Evolutionary conservation across 768 basidiomycete species (phyloP).

Genomic region (Naganishia randhawae): DNA sequence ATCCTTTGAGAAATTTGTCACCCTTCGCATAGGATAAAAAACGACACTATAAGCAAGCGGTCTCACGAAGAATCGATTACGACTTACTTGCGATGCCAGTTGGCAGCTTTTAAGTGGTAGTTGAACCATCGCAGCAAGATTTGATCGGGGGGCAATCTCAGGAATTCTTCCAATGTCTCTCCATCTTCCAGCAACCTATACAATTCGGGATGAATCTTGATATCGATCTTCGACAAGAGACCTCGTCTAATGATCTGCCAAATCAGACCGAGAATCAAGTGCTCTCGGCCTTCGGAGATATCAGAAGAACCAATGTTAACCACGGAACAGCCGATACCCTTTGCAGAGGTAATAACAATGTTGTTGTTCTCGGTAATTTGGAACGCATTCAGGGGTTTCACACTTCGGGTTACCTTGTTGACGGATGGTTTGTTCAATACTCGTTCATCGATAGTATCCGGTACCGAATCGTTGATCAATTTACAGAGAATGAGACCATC

Average conservation of each 20-base stretch:
- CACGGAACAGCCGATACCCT: slow-evolving; percentile 96
- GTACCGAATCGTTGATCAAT: slow-evolving; percentile 96
- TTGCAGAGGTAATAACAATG: slow-evolving; percentile 95
- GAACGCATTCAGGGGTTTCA: slow-evolving; percentile 80
- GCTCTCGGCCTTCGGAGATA: slow-evolving; percentile 86
- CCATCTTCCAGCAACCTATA: slow-evolving; percentile 94
- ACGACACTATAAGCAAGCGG: background rate
- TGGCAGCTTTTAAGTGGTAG: slow-evolving; percentile 92
- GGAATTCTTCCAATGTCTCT: slow-evolving; percentile 92
- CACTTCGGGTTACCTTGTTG: slow-evolving; percentile 56
- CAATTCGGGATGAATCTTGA: slow-evolving; percentile 95
- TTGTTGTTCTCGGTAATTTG: slow-evolving; percentile 99
- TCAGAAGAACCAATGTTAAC: slow-evolving; percentile 97
- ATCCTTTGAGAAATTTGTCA: slow-evolving; percentile 95
- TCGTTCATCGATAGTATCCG: slow-evolving; percentile 97
- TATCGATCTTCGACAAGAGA: slow-evolving; percentile 88
- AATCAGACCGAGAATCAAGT: slow-evolving; percentile 93
- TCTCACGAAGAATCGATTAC: background rate
- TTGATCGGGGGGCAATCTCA: slow-evolving; percentile 91
- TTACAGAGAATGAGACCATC: slow-evolving; percentile 96
- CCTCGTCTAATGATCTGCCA: slow-evolving; percentile 98
- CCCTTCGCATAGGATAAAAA: slow-evolving; percentile 55
- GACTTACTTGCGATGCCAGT: slow-evolving; percentile 74
- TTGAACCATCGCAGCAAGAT: slow-evolving; percentile 99
- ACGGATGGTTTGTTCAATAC: slow-evolving; percentile 84